Percentiles rank a stretch among this genome's conserved stretches.
phyloP scores from a whole-genome alignment of 441 rosid species.

The Populus trichocarpa region DNA sequence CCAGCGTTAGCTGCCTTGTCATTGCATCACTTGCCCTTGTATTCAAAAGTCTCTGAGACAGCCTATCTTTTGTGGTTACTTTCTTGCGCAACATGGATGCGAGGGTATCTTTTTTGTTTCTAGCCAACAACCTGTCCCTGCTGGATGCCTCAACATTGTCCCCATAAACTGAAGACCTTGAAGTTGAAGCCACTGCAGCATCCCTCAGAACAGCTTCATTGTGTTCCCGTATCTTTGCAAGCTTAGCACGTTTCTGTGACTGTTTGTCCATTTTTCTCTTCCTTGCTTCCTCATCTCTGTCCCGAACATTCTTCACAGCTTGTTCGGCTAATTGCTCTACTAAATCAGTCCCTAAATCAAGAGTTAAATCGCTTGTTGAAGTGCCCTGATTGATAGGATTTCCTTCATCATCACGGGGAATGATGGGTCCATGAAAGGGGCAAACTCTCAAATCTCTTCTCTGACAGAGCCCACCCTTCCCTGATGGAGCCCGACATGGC shows the following conservation, averaged over 20 bases:
- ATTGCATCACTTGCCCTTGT: slow-evolving; percentile 45
- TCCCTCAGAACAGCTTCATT: slow-evolving; percentile 67
- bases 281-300: slow-evolving; percentile 52
- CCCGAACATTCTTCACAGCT: slow-evolving; percentile 71
- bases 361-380: slow-evolving; percentile 24
- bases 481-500: slow-evolving; percentile 77
- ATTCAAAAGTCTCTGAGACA: slow-evolving; percentile 53
- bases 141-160: slow-evolving; percentile 31
- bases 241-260: slow-evolving; percentile 58
- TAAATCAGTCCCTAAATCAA: slow-evolving; percentile 40
- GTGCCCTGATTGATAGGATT: slow-evolving; percentile 38
- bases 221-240: slow-evolving; percentile 71
- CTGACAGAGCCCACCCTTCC: slow-evolving; percentile 74
- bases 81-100: slow-evolving; percentile 60
- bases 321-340: slow-evolving; percentile 61
- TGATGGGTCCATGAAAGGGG: slow-evolving; percentile 87
- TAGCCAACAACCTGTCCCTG: slow-evolving; percentile 31
- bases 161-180: slow-evolving; percentile 47
- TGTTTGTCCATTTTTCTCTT: slow-evolving; percentile 51
- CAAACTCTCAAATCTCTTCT: slow-evolving; percentile 78
- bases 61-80: slow-evolving; percentile 62
- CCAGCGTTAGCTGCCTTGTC: slow-evolving; percentile 42
- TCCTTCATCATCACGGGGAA: slow-evolving; percentile 70
- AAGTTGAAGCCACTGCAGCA: slow-evolving; percentile 80
- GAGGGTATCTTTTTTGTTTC: slow-evolving; percentile 57